Conservation (phyloP, 495 filamentous ascomycete genomes). For the Neurospora sp. region DNA sequence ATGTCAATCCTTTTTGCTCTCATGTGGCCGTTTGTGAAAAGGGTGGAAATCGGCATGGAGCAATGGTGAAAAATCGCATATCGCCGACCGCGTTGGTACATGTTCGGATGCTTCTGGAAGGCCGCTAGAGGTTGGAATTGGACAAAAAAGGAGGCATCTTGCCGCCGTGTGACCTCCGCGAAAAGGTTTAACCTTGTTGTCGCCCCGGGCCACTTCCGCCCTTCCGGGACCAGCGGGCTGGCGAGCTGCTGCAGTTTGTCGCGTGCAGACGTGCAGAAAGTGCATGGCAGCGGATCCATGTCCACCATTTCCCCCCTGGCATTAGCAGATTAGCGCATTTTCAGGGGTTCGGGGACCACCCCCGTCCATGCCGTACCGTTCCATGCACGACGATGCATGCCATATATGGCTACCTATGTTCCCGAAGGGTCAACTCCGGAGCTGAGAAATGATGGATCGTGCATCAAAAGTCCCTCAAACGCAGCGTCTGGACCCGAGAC, state of each 20-base stretch:
- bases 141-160: slow-evolving; percentile 4
- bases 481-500: neutral
- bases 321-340: neutral
- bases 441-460: neutral
- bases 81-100: neutral
- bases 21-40: neutral
- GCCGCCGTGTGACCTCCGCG: slow-evolving; percentile 17
- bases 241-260: slow-evolving; percentile 9
- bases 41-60: neutral
- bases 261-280: slow-evolving; percentile 4
- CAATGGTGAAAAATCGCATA: neutral
- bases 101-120: neutral
- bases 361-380: neutral
- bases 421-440: neutral
- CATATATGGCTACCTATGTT: neutral
- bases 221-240: slow-evolving; percentile 15
- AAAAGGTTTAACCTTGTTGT: neutral
- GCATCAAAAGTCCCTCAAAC: neutral
- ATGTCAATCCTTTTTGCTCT: neutral
- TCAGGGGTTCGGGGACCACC: neutral
- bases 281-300: slow-evolving; percentile 3
- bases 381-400: slow-evolving; percentile 1
- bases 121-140: slow-evolving; percentile 9
- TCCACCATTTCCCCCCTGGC: neutral
- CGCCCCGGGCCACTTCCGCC: neutral